Evolutionary conservation across 768 basidiomycete genomes (phyloP).

Genomic region (Amanita thiersii): DNA sequence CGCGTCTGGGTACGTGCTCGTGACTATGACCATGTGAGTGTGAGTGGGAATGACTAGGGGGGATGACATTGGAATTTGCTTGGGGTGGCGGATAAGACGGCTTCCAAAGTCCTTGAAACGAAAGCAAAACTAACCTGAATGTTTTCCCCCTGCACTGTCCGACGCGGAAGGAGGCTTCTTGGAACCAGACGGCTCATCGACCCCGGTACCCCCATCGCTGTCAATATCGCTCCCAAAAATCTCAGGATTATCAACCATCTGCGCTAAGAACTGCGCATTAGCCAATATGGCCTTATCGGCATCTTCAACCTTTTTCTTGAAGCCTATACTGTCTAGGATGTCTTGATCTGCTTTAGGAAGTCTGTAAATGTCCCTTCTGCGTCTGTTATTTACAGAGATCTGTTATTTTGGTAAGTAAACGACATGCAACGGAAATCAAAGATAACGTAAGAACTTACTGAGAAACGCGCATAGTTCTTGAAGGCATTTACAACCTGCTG

Average conservation of each 20-base stretch:
- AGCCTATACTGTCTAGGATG: slow-evolving; percentile 61
- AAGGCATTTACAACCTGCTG: slow-evolving; percentile 70
- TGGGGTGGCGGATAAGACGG: neutral
- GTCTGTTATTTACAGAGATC: slow-evolving; percentile 48
- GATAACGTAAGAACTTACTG: slow-evolving; percentile 35
- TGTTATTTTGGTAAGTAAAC: slow-evolving; percentile 11
- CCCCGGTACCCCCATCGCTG: slow-evolving; percentile 16
- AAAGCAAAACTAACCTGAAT: neutral
- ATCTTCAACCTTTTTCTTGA: slow-evolving; percentile 67
- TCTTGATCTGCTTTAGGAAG: slow-evolving; percentile 64
- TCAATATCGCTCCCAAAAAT: slow-evolving; percentile 61
- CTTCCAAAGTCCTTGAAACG: no score
- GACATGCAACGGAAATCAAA: neutral
- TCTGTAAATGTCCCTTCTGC: slow-evolving; percentile 71
- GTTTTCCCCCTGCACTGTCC: neutral
- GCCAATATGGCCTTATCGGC: slow-evolving; percentile 75
- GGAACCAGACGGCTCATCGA: slow-evolving; percentile 9
- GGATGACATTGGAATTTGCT: slow-evolving; percentile 4
- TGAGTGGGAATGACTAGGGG: slow-evolving; percentile 16
- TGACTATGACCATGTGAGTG: slow-evolving; percentile 25
- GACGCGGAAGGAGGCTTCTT: slow-evolving; percentile 8
- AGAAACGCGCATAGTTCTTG: slow-evolving; percentile 65
- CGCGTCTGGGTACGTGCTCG: neutral
- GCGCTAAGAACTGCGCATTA: slow-evolving; percentile 71
- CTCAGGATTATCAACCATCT: slow-evolving; percentile 71